A percentile compares a stretch with the other conserved stretches of the same genome.
These are phyloP conservation scores for Clathrospora elynae DNA, from an alignment of 2,329 filamentous ascomycete species.

Conservation along the genomic window DNA sequence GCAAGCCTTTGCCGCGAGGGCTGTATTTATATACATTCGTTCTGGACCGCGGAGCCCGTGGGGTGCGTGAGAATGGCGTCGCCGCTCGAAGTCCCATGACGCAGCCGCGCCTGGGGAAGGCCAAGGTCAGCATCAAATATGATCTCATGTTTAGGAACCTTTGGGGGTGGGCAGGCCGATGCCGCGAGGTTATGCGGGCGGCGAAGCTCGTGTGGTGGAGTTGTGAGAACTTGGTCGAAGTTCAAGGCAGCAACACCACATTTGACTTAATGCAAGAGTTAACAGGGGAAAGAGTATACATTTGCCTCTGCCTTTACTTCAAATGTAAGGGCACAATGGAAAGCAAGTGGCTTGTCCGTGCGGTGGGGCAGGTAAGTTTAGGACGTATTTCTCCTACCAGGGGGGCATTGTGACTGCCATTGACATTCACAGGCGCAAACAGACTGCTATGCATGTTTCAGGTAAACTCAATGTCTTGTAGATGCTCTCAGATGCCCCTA, in stretches of 20 bases:
- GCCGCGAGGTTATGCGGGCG: too few species aligned
- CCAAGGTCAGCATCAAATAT: too few species aligned
- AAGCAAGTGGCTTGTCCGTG: not conserved
- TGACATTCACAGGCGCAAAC: slow-evolving; percentile 10
- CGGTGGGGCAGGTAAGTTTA: slow-evolving; percentile 1
- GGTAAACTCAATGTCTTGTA: not conserved
- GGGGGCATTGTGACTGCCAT: not conserved
- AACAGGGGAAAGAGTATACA: not conserved
- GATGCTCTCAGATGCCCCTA: slow-evolving; percentile 1
- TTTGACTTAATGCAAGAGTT: not conserved
- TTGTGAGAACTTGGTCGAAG: too few species aligned
- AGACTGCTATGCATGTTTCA: not conserved
- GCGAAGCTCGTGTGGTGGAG: too few species aligned
- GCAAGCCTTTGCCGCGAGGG: too few species aligned
- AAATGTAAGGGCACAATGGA: slow-evolving; percentile 1
- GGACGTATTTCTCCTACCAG: not conserved
- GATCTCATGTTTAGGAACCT: too few species aligned
- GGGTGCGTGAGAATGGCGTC: too few species aligned
- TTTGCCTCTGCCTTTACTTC: slow-evolving; percentile 8
- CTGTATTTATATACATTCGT: too few species aligned
- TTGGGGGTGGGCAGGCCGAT: too few species aligned
- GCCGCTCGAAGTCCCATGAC: too few species aligned
- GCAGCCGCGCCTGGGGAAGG: too few species aligned
- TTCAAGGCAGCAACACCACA: not conserved
- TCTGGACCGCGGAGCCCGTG: too few species aligned